These are phyloP conservation scores for Auricularia cornea DNA, from an alignment of 768 basidiomycete species.

Conservation along the genomic window DNA sequence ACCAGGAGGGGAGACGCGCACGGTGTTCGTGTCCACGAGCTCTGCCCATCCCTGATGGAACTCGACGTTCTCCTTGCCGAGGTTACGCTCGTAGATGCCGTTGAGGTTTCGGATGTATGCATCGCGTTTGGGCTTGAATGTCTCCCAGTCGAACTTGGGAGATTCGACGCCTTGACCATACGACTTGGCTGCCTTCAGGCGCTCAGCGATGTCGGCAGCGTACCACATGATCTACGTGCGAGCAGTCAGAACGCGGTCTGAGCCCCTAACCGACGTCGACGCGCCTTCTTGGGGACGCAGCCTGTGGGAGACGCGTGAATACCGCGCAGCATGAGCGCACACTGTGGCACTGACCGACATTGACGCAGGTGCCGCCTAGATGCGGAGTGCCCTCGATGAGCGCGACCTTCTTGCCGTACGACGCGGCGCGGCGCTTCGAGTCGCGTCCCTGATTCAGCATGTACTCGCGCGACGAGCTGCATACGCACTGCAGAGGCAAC, in stretches of 20 bases:
- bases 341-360: slow-evolving; percentile 61
- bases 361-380: slow-evolving; percentile 95
- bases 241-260: background rate
- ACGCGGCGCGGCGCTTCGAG: slow-evolving; percentile 78
- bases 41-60: slow-evolving; percentile 72
- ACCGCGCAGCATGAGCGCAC: background rate
- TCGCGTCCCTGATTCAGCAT: background rate
- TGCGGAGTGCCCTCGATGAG: slow-evolving; percentile 67
- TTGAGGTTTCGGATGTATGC: slow-evolving; percentile 88
- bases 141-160: slow-evolving; percentile 76
- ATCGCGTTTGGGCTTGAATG: slow-evolving; percentile 91
- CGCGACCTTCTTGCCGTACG: slow-evolving; percentile 89
- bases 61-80: slow-evolving; percentile 80
- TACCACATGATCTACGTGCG: slow-evolving; percentile 89
- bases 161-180: slow-evolving; percentile 48
- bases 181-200: slow-evolving; percentile 57
- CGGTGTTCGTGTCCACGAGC: slow-evolving; percentile 56
- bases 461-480: background rate
- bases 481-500: slow-evolving; percentile 33
- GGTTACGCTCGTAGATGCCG: slow-evolving; percentile 85
- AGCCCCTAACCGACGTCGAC: slow-evolving; percentile 7
- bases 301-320: slow-evolving; percentile 39
- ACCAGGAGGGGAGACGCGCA: slow-evolving; percentile 58
- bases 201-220: slow-evolving; percentile 83
- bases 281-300: slow-evolving; percentile 94